Base-by-base conservation (phyloP, 768 basidiomycete species). In the Sporobolomyces phaffii region DNA sequence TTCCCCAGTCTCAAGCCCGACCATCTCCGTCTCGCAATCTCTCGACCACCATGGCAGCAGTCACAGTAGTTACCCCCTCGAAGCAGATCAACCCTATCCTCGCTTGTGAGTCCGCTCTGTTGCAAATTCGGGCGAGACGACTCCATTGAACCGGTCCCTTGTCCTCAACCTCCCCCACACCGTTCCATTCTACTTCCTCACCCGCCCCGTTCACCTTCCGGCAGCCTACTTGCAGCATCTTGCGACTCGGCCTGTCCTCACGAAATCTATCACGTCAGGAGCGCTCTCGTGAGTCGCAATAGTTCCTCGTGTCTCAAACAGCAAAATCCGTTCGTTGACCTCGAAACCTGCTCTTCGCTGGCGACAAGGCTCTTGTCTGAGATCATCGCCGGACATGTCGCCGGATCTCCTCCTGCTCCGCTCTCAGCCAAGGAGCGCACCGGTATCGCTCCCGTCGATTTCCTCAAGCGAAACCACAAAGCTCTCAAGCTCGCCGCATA, bases 211-310 rank as follows among this genome's bases (percentile, higher is more conserved):
- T 24, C 13, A 20, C 54, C 24, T 10, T 18, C 48, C 15, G 1
- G 5, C 52, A 71, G 70, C 80, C 44, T 92, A 92, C 77, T 82
- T 91, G 7, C 77, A 80, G 20, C 83, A 87, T 74, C 84, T 92
- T 56, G 80, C 84, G 1, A 75, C 79, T 8, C 81, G 87, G 73
- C 90, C 90, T 1, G 79, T 91, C 59, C 82, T 88, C 47, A 92
- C 90, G 48, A 92, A 92, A 79, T 84, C 86, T 11, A 68, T 86
- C 70, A 92, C 90, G 0, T 84, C 86, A 57, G 86, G 87, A 84
- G 73, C 60, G 2, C 68, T 69, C 41, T 58, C 51, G 78, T 76
- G 22, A 54, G 51, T 66, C n/a, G n/a, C n/a, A n/a, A n/a, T n/a
- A n/a, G n/a, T n/a, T n/a, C n/a, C n/a, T n/a, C n/a, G n/a, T n/a